phyloP scores from a whole-genome alignment of 495 filamentous ascomycete species.

The Talaromyces liani region DNA sequence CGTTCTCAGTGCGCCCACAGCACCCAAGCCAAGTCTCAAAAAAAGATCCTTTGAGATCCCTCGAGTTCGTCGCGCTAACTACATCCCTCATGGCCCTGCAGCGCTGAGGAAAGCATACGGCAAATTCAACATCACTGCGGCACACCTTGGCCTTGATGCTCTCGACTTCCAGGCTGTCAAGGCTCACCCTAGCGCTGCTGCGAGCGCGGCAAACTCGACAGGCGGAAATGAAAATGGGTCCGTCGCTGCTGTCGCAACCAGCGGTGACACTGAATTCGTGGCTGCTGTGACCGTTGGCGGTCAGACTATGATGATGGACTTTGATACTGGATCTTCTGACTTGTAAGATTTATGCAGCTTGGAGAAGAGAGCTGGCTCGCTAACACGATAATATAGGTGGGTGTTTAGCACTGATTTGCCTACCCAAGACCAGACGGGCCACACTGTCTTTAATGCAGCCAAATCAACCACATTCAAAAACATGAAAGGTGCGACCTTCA shows the following conservation, averaged over 20 bases:
- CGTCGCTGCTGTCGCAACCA: conserved; percentile 53
- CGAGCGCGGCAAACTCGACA: conserved; percentile 13
- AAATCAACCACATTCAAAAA: conserved; percentile 48
- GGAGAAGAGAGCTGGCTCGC: neutral
- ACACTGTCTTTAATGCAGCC: conserved; percentile 54
- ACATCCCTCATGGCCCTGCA: conserved; percentile 45
- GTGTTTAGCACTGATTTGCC: conserved; percentile 64
- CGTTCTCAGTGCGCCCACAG: conserved; percentile 26
- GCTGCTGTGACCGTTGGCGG: conserved; percentile 65
- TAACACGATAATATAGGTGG: conserved; percentile 43
- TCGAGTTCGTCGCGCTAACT: conserved; percentile 45
- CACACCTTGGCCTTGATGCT: conserved; percentile 21
- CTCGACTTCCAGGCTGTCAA: conserved; percentile 28
- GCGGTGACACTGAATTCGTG: conserved; percentile 61
- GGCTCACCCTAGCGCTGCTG: conserved; percentile 12
- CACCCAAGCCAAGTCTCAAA: conserved; percentile 16
- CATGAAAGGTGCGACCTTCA: conserved; percentile 45
- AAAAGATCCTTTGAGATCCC: conserved; percentile 52
- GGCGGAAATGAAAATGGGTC: conserved; percentile 31
- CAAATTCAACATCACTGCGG: conserved; percentile 49
- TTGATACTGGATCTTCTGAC: conserved; percentile 80
- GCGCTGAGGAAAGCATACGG: conserved; percentile 55
- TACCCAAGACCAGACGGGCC: conserved; percentile 32
- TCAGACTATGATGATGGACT: conserved; percentile 65
- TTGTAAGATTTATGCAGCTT: conserved; percentile 50